A percentile compares a stretch with the other conserved stretches of the same genome.
Evolutionary conservation across 139 green algal genomes (phyloP).

Genomic region (Chlorella vulgaris): DNA sequence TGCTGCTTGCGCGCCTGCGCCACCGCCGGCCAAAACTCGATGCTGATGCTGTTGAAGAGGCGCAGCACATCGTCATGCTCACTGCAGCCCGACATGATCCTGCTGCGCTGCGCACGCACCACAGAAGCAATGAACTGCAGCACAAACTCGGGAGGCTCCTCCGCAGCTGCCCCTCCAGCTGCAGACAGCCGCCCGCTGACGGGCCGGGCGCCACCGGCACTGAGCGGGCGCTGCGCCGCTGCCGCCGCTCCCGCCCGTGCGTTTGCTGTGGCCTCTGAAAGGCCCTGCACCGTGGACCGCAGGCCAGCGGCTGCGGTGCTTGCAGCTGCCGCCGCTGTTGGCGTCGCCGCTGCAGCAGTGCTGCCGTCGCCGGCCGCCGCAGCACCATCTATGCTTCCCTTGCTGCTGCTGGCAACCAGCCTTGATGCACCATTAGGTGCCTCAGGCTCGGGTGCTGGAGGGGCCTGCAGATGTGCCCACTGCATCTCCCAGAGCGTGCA

Average conservation of each 20-base stretch:
- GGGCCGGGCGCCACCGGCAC: background rate
- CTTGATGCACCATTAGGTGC: background rate
- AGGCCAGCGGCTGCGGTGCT: background rate
- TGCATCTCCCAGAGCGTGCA: conserved; percentile 37
- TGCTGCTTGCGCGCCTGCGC: conserved; percentile 43
- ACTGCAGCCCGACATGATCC: conserved; percentile 61
- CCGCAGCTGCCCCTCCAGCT: background rate
- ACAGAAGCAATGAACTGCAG: conserved; percentile 71
- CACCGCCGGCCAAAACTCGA: conserved; percentile 47
- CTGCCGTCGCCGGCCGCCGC: background rate
- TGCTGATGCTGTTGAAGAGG: conserved; percentile 60
- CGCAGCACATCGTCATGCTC: conserved; percentile 76
- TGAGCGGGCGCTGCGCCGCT: background rate
- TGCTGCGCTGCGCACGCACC: conserved; percentile 52
- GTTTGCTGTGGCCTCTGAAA: background rate
- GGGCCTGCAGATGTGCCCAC: conserved; percentile 21
- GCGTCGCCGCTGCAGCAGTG: background rate
- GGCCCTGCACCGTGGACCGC: conserved; percentile 16
- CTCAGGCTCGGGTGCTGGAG: background rate
- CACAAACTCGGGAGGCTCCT: conserved; percentile 54
- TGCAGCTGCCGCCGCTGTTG: background rate
- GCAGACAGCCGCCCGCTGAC: background rate
- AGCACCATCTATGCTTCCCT: background rate
- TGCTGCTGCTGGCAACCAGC: background rate
- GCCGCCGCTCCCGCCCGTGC: background rate